Evolutionary conservation across 2,329 filamentous ascomycete genomes (phyloP), one percentile per base, ranked within the genome.

Genomic region (Catunica adiposa): DNA sequence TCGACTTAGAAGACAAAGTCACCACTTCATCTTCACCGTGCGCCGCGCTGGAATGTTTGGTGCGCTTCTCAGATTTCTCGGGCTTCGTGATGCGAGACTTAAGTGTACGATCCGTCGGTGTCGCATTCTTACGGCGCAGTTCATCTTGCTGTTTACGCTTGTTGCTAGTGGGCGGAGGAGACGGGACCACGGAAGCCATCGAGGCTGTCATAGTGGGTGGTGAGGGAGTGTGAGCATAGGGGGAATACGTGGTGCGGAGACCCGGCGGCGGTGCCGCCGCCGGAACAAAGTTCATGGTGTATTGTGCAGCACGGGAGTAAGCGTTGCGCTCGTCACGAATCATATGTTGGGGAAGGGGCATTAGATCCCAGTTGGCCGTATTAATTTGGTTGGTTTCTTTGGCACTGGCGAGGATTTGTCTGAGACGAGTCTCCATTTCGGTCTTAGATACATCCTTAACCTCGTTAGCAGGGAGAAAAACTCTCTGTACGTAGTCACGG

Each of bases 341-440:
- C 68, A 96, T 74, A 60, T 86, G 75, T 68, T 97, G 90, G 4
- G 92, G 92, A 14, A 96, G 73, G 44, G 86, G 86, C 72, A 94
- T 78, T 25, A 71, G 76, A 60, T 84, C 78, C 92, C 92, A 98
- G 71, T 96, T 79, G 66, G 86, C 80, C 25, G 75, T 75, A 65
- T 84, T 75, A 64, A 96, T 77, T 56, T 77, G 77, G 61, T 83
- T 78, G 62, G 72, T 78, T 62, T 90, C 84, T 61, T 87, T 89
- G 60, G 87, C 87, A 55, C 82, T 75, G 59, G 84, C 86, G 66
- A 98, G 96, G 62, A 89, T 84, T 59, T 83, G 73, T 69, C 90
- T 95, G 60, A 98, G 73, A 65, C 89, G 94, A 59, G 74, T 73
- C 67, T 95, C 85, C 75, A 96, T 84, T 57, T 94, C 88, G 54